Evolutionary conservation across 2,329 filamentous ascomycete species (phyloP).

Genomic region (Cladosporium sp.): DNA sequence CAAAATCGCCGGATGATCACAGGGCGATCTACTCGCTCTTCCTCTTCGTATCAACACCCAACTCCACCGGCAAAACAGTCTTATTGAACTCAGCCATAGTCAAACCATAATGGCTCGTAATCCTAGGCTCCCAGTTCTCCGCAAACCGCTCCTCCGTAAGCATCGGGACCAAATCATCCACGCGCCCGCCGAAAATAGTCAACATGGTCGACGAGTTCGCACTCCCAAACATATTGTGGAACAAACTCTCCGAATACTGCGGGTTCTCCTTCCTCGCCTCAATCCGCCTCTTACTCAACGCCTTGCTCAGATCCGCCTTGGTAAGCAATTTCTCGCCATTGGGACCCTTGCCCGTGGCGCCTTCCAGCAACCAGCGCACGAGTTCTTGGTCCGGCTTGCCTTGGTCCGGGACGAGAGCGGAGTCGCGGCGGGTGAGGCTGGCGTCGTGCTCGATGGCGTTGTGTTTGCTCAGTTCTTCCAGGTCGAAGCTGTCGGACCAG

Average conservation of each 20-base stretch:
- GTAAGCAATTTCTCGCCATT: conserved; percentile 32
- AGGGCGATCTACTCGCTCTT: conserved; percentile 1
- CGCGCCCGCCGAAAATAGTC: conserved; percentile 36
- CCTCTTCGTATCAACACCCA: conserved; percentile 31
- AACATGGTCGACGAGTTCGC: conserved; percentile 41
- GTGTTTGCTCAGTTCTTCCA: conserved; percentile 24
- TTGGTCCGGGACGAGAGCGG: conserved; percentile 34
- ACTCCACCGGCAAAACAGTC: conserved; percentile 37
- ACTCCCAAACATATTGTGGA: conserved; percentile 39
- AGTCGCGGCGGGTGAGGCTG: conserved; percentile 31
- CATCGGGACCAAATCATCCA: conserved; percentile 37
- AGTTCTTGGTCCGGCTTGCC: conserved; percentile 35
- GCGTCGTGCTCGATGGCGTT: conserved; percentile 28
- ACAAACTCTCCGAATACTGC: conserved; percentile 23
- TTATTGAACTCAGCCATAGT: conserved; percentile 41
- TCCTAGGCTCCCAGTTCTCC: conserved; percentile 38
- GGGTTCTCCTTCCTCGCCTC: conserved; percentile 34
- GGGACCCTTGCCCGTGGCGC: conserved; percentile 32
- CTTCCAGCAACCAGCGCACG: conserved; percentile 31
- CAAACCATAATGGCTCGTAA: conserved; percentile 34
- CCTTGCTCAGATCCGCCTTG: conserved; percentile 33
- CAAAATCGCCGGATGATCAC: no score
- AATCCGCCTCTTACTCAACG: conserved; percentile 31
- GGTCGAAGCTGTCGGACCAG: conserved; percentile 23
- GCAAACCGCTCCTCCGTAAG: conserved; percentile 38